Evolutionary conservation across 257 asterid species (phyloP).

Genomic region (Ajuga chamaepitys): DNA sequence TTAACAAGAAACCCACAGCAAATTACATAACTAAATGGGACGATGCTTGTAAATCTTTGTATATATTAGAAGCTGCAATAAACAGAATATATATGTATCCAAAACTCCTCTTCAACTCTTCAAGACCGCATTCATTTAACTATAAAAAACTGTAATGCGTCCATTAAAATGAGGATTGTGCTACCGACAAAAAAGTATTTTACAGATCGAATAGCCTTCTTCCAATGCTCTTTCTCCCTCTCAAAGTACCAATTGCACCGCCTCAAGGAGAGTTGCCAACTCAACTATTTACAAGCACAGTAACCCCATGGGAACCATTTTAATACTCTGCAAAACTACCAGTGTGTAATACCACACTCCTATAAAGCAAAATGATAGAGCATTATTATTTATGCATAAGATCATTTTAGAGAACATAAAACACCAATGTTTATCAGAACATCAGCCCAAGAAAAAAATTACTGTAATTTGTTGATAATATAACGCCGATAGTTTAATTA

Average conservation of each 20-base stretch:
- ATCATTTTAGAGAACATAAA: background rate
- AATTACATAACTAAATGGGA: background rate
- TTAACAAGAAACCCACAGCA: background rate
- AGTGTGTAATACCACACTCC: background rate
- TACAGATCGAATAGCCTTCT: conserved; percentile 24
- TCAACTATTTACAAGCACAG: conserved; percentile 28
- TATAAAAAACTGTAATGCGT: conserved; percentile 39
- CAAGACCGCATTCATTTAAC: conserved; percentile 40
- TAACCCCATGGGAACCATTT: conserved; percentile 4
- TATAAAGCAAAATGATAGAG: background rate
- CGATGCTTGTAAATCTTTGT: background rate
- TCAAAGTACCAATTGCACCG: conserved; percentile 20
- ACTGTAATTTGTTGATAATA: background rate
- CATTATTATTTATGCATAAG: background rate
- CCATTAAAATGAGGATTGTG: conserved; percentile 48
- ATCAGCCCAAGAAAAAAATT: background rate
- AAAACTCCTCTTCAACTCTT: conserved; percentile 33
- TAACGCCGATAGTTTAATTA: background rate
- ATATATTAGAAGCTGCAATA: background rate
- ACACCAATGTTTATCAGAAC: background rate
- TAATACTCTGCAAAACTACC: background rate
- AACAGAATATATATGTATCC: conserved; percentile 14
- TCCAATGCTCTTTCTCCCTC: conserved; percentile 11
- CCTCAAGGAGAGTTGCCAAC: conserved; percentile 27
- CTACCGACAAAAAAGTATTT: conserved; percentile 35